Conservation (phyloP, 768 basidiomycete genomes). For the Suillus paluster region DNA sequence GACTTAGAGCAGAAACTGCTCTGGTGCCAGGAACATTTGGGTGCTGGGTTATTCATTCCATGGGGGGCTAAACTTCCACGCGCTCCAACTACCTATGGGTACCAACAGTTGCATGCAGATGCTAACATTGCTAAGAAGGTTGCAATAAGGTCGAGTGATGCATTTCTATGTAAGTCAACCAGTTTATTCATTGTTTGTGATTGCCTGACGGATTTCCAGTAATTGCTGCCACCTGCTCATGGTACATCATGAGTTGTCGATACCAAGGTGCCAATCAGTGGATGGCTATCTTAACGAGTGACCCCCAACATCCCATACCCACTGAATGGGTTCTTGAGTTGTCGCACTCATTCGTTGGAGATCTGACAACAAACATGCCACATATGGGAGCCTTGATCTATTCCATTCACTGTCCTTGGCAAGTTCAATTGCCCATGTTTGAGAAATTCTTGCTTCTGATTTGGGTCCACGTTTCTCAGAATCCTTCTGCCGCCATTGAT, state of each 20-base stretch:
- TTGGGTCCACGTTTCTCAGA: background rate
- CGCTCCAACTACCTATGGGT: background rate
- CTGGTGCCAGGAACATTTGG: background rate
- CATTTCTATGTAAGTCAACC: conserved; percentile 4
- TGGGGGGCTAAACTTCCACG: background rate
- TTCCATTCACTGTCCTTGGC: background rate
- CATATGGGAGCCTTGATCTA: background rate
- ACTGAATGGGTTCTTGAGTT: conserved; percentile 1
- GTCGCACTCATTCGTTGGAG: background rate
- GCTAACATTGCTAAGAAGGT: background rate
- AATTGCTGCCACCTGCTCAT: background rate
- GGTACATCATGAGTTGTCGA: background rate
- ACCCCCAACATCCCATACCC: background rate
- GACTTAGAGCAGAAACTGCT: background rate
- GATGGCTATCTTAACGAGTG: background rate
- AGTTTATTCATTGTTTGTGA: background rate
- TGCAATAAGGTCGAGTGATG: background rate
- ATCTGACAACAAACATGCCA: background rate
- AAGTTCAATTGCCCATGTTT: conserved; percentile 1
- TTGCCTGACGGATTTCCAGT: background rate
- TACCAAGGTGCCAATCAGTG: background rate
- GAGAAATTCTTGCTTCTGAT: background rate
- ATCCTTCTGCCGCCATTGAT: background rate
- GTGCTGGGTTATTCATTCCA: background rate
- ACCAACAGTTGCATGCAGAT: background rate